Evolutionary conservation across 352 stramenopile species (phyloP).

Genomic region (Phytophthora fragariaefolia): DNA sequence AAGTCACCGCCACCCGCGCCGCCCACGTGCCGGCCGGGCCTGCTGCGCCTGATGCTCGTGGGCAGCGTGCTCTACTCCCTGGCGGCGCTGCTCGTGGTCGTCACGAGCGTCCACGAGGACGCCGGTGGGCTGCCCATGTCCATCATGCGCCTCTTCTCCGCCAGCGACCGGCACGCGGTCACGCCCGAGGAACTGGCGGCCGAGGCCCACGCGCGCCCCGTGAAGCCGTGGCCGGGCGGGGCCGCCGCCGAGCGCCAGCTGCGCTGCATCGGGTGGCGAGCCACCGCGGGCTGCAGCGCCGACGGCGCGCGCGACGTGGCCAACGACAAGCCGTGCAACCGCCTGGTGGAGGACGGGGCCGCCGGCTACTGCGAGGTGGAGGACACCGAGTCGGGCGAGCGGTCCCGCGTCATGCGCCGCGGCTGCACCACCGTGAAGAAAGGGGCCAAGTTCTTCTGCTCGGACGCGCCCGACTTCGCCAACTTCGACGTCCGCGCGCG

Average conservation of each 20-base stretch:
- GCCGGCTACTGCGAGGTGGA: conserved; percentile 32
- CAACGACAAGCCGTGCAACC: conserved; percentile 32
- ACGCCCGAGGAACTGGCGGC: conserved; percentile 24
- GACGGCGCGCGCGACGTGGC: conserved; percentile 21
- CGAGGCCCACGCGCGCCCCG: conserved; percentile 15
- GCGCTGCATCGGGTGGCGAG: conserved; percentile 31
- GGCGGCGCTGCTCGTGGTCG: conserved; percentile 8
- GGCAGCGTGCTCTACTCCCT: conserved; percentile 27
- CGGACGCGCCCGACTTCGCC: conserved; percentile 51
- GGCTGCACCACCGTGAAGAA: conserved; percentile 40
- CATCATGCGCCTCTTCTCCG: conserved; percentile 23
- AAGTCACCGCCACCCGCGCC: conserved; percentile 11
- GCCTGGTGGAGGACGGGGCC: conserved; percentile 20
- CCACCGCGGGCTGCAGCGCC: conserved; percentile 23
- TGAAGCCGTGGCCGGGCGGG: conserved; percentile 22
- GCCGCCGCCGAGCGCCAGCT: conserved; percentile 23
- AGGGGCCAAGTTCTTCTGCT: conserved; percentile 50
- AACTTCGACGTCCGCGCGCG: conserved; percentile 42
- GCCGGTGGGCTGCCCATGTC: conserved; percentile 20
- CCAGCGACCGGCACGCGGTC: conserved; percentile 8
- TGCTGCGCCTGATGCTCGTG: conserved; percentile 29
- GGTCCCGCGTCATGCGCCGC: conserved; percentile 39
- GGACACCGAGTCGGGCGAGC: conserved; percentile 39
- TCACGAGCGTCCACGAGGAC: conserved; percentile 24
- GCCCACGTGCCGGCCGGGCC: conserved; percentile 25